phyloP scores from a whole-genome alignment of 1,284 basidiomycete genomes.

The Moesziomyces sp. region DNA sequence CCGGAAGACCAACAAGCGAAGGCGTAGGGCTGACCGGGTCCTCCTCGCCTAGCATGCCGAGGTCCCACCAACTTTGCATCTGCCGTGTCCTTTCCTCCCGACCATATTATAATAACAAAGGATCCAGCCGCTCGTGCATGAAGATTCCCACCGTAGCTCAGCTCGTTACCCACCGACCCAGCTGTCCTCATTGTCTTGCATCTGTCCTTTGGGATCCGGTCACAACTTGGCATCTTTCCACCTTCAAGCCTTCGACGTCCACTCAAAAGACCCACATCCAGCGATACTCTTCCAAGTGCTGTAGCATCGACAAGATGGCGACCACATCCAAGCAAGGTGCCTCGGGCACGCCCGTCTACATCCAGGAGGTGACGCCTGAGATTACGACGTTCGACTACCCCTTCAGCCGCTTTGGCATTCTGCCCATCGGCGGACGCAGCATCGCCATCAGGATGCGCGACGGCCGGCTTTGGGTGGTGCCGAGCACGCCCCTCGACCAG shows the following conservation, averaged over 20 bases:
- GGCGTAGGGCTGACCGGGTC: neutral
- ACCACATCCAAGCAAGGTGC: constrained; percentile 12
- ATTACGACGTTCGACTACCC: constrained; percentile 66
- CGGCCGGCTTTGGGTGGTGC: constrained; percentile 79
- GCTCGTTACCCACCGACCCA: neutral
- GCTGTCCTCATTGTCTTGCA: neutral
- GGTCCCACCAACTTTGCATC: neutral
- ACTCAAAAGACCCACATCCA: neutral
- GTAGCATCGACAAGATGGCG: constrained; percentile 34
- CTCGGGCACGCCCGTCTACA: constrained; percentile 41
- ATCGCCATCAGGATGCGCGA: constrained; percentile 80
- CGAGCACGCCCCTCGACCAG: constrained; percentile 80
- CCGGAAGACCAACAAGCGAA: neutral
- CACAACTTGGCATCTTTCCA: neutral
- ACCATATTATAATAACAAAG: neutral
- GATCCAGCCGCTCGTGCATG: neutral
- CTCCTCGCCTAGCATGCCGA: neutral
- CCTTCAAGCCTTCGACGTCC: constrained; percentile 1
- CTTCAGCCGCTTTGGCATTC: constrained; percentile 63
- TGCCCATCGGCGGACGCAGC: constrained; percentile 68
- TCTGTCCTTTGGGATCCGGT: neutral
- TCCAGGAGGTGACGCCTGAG: constrained; percentile 45
- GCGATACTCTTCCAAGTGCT: constrained; percentile 11
- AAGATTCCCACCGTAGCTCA: neutral
- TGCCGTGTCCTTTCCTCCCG: neutral